phyloP scores from a whole-genome alignment of 2,329 filamentous ascomycete species.

The Mycogone perniciosa region DNA sequence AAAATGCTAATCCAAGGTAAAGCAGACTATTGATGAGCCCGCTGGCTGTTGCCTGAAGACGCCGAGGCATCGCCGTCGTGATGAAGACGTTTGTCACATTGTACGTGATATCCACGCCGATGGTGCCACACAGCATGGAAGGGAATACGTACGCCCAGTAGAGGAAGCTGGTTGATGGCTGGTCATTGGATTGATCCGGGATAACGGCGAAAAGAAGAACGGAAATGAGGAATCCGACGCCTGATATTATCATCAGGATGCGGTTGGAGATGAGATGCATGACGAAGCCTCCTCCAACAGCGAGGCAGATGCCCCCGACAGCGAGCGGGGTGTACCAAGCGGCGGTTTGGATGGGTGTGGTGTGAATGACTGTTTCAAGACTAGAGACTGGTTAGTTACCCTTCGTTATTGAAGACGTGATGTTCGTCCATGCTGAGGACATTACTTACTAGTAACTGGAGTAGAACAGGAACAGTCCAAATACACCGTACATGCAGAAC shows the following conservation, averaged over 20 bases:
- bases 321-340: constrained; percentile 65
- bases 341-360: constrained; percentile 55
- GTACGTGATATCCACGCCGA: constrained; percentile 70
- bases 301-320: constrained; percentile 60
- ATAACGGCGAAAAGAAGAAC: constrained; percentile 59
- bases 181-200: constrained; percentile 43
- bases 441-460: constrained; percentile 56
- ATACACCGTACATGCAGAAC: constrained; percentile 61
- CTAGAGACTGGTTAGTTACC: constrained; percentile 25
- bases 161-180: constrained; percentile 22
- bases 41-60: constrained; percentile 64
- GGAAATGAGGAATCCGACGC: constrained; percentile 50
- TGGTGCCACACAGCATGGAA: constrained; percentile 59
- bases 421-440: background rate
- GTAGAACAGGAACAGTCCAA: constrained; percentile 65
- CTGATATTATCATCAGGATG: constrained; percentile 56
- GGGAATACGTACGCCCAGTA: constrained; percentile 75
- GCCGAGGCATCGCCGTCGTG: constrained; percentile 61
- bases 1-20: constrained; percentile 56
- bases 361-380: constrained; percentile 54
- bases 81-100: constrained; percentile 73
- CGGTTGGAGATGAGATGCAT: constrained; percentile 60
- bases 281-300: constrained; percentile 56
- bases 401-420: background rate
- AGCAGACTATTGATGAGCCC: constrained; percentile 64